Base-by-base conservation (phyloP, 2,329 filamentous ascomycete species). In the Talaromyces sp. region DNA sequence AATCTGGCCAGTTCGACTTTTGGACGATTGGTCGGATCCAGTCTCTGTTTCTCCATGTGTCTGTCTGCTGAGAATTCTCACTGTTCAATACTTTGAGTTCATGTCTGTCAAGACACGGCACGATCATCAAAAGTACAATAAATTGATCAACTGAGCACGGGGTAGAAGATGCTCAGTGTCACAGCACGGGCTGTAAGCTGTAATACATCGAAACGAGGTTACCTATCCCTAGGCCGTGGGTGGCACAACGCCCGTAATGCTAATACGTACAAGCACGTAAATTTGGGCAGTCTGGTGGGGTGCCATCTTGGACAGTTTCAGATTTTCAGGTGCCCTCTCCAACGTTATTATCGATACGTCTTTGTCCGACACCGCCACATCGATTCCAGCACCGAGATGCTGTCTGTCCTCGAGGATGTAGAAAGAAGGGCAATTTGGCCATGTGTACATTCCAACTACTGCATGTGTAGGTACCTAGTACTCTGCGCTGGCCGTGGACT, bases 401-500 rank as follows among this genome's bases (percentile, higher is more conserved):
- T 37, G 35, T 37, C 35, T 22, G 49, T 52, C 31, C 50, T 54
- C 50, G 31, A 37, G 27, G 27, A 7, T 8, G 27, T 31, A 6
- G 27, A 31, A 31, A 31, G 14, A 24, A 37, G 8, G 22, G 22
- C 7, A 31, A 52, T 27, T 47, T 24, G 52, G 47, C 59, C 45
- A 61, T 61, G 59, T 61, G 59, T 61, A 19, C 33, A 31, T 41
- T 39, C 33, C 45, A 35, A 39, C 59, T 52, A 50, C 22, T 52
- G 59, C 59, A 61, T 61, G 59, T 61, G 41, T 52, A 61, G 59
- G 31, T 61, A 52, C 59, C 59, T 52, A 31, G 45, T 52, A 31
- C 33, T 35, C 49, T 62, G 49, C 60, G 39, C 37, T 62, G 60
- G 49, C 49, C 31, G 31, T 31, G 33, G 39, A 47, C 27, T 41